Evolutionary conservation across 129 eudicot species (phyloP).

Genomic region (Smallanthus sonchifolius): DNA sequence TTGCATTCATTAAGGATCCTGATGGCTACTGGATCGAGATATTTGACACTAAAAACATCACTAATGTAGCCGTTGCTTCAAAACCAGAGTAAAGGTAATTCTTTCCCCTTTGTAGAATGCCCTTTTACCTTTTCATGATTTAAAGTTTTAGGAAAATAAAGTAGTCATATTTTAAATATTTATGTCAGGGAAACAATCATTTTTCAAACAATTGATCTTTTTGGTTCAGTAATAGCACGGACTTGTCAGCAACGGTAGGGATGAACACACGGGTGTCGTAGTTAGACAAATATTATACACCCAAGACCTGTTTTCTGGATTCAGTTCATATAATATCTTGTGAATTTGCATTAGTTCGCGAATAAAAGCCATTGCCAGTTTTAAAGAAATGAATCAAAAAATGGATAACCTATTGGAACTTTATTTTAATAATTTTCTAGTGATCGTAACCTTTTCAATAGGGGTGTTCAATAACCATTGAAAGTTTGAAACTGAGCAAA

Average conservation of each 20-base stretch:
- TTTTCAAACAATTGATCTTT: neutral
- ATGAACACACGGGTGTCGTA: neutral
- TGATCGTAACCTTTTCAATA: neutral
- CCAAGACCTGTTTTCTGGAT: neutral
- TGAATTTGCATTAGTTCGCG: neutral
- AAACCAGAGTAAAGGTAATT: conserved; percentile 25
- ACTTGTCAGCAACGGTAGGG: neutral
- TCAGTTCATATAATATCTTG: neutral
- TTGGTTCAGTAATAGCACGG: neutral
- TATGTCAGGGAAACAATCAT: no score
- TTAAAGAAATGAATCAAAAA: no score
- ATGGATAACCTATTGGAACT: neutral
- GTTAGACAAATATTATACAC: neutral
- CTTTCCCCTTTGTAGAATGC: neutral
- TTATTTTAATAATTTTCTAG: neutral
- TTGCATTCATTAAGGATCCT: conserved; percentile 93
- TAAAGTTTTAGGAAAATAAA: neutral
- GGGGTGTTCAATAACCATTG: no score
- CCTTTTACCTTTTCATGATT: neutral
- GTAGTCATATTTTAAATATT: neutral
- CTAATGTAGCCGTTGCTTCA: conserved; percentile 52
- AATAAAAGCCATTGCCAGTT: no score
- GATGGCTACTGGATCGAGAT: conserved; percentile 99
- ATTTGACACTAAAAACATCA: conserved; percentile 61
- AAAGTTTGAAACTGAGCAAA: no score